Base-by-base conservation (phyloP, 164 flowering plant genomes). In the Nymphaea thermarum region DNA sequence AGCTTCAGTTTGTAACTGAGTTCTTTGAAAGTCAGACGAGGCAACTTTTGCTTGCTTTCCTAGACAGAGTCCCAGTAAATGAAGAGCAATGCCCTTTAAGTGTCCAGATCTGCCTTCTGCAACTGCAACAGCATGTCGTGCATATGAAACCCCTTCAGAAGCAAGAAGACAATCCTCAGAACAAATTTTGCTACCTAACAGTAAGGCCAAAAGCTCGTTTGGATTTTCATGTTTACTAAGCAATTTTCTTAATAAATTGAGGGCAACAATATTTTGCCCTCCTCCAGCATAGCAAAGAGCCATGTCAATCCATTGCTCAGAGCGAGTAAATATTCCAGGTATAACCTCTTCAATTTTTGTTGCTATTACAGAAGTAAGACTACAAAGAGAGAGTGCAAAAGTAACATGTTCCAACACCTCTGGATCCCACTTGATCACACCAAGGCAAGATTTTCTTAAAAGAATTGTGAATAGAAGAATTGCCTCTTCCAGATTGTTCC, bases 401-500 rank as follows among this genome's bases (percentile, higher is more conserved):
- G 87, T 83, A 64, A 94, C 82, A 78, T 94, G 93, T 69, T 94
- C 96, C 78, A 91, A 76, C 4, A 94, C 78, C 4, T 93, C 86
- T 44, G 89, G 96, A 71, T 94, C 99, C 96, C 96, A 91, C 67
- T 83, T 76, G 66, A 67, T 79, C 72, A 81, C 86, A 8, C 95
- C 91, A 65, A 84, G 86, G 76, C 57, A 70, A 72, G 66, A 78
- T 66, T 92, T 91, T 74, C 84, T 83, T 79, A 90, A 66, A 65
- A 91, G 84, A 77, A 94, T 83, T 96, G 91, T 84, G 75, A 94
- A 76, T 64, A 94, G 83, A 44, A 94, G 79, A 77, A 88, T 84
- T 64, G 98, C 90, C 76, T 94, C 99, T 77, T 94, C 98, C 59
- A 94, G 71, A 82, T 90, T 94, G 75, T 85, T 87, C 81, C 76